phyloP scores from a whole-genome alignment of 257 asterid genomes.

The Coffea eugenioides region DNA sequence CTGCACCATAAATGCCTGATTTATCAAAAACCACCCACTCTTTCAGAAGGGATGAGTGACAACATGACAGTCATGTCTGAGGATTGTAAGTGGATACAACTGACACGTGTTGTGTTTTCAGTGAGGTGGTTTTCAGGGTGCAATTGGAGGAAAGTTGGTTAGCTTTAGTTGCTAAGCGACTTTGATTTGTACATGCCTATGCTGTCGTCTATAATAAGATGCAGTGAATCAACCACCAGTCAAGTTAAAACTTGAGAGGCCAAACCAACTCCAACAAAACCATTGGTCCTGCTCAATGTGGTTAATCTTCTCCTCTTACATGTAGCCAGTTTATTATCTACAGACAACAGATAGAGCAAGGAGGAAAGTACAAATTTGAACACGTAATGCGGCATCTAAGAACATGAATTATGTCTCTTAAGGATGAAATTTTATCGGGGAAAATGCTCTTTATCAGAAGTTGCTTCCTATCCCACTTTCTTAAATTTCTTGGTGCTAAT shows the following conservation, averaged over 20 bases:
- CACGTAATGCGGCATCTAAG: too few species aligned
- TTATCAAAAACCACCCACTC: not conserved
- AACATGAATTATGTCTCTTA: too few species aligned
- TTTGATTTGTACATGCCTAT: constrained; percentile 3
- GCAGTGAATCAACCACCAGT: constrained; percentile 17
- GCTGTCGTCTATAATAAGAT: not conserved
- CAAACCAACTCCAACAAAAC: constrained; percentile 4
- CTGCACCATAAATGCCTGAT: not conserved
- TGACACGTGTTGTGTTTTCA: constrained; percentile 13
- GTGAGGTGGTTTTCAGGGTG: constrained; percentile 9
- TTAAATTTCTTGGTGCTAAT: not conserved
- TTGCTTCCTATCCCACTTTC: not conserved
- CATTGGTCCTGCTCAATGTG: constrained; percentile 3
- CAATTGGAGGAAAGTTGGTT: constrained; percentile 8
- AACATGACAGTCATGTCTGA: not conserved
- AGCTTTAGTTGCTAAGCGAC: constrained; percentile 21
- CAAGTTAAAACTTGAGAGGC: constrained; percentile 7
- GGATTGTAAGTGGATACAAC: constrained; percentile 7
- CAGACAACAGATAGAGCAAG: too few species aligned
- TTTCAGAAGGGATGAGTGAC: not conserved
- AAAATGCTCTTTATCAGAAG: too few species aligned
- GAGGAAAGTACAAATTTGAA: too few species aligned
- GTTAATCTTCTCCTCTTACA: not conserved
- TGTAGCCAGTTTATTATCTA: not conserved
- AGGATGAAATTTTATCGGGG: not conserved